Base-by-base conservation (phyloP, 805 yeast species). In the Suhomyces xylopsoci region DNA sequence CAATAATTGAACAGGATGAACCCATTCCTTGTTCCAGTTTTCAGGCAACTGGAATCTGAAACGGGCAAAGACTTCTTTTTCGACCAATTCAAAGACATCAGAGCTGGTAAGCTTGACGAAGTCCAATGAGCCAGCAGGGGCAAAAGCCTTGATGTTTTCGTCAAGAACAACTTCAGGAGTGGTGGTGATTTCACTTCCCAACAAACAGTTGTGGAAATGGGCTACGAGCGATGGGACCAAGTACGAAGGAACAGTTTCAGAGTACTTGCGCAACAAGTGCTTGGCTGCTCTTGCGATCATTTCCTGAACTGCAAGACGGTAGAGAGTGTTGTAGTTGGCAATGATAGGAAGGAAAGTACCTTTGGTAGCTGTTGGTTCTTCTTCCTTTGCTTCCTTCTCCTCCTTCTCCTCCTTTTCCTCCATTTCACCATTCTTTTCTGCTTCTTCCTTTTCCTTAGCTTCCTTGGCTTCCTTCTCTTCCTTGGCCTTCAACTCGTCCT, bases 251-350 rank as follows among this genome's bases (percentile, higher is more conserved):
- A 85, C 63, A 1, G 59, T 51, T 5, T 58, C 59, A 40, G 85
- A 66, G 25, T 68, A 64, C 3, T 68, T 65, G 64, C 90, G 83
- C 61, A 92, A 70, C 45, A 85, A 66, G 62, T 90, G 96, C 73
- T 93, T 93, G 48, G 82, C 69, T 25, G 89, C 82, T 71, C 99
- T 85, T 22, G 93, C 81, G 60, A 92, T 68, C 75, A 92, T 85
- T 42, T 92, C 98, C 51, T 77, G 81, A 42, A 73, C 66, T 28
- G 83, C 67, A 40, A 84, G 67, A 12, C 61, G 65, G 51, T 76
- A 68, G 47, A 88, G 73, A n/a, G 84, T 73, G 6, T 70, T 61
- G 55, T 81, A 73, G 57, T 78, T 70, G 12, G 81, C 74, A 40
- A 65, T 55, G 22, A 62, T 64, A 14, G 83, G 80, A 46, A 72